phyloP scores from a whole-genome alignment of 495 filamentous ascomycete species.

The Aspergillus kassunensis region DNA sequence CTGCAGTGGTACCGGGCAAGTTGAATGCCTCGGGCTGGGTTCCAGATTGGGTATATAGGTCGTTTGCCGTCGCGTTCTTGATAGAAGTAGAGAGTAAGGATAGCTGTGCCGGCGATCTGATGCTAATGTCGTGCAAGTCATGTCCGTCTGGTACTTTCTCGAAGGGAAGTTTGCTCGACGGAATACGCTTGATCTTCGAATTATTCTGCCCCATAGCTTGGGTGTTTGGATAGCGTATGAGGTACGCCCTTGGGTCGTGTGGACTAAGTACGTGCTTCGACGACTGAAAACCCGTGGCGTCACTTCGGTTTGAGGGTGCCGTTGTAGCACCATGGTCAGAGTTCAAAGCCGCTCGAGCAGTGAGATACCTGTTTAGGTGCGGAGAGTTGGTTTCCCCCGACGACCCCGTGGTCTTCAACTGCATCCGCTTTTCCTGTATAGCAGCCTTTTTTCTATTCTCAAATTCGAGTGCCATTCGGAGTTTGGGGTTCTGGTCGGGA shows the following conservation, averaged over 20 bases:
- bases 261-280: constrained; percentile 10
- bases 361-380: constrained; percentile 36
- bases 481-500: constrained; percentile 14
- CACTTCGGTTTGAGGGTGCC: not conserved
- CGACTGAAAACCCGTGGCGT: not conserved
- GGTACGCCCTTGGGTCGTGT: constrained; percentile 36
- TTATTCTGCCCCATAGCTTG: not conserved
- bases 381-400: constrained; percentile 22
- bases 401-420: not conserved
- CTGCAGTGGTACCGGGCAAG: not conserved
- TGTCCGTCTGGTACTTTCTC: constrained; percentile 33
- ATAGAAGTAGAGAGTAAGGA: constrained; percentile 3
- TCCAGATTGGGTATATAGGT: constrained; percentile 23
- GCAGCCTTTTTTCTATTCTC: constrained; percentile 40
- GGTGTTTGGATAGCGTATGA: constrained; percentile 30
- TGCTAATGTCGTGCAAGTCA: constrained; percentile 24
- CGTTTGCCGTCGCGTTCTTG: not conserved
- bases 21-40: constrained; percentile 15
- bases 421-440: constrained; percentile 25
- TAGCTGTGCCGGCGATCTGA: constrained; percentile 14
- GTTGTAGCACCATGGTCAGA: constrained; percentile 7
- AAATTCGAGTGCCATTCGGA: constrained; percentile 40
- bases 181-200: constrained; percentile 21
- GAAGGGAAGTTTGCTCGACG: constrained; percentile 29
- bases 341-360: constrained; percentile 33